Evolutionary conservation across 129 eudicot genomes (phyloP).

Genomic region (Chrysanthemum seticuspe): DNA sequence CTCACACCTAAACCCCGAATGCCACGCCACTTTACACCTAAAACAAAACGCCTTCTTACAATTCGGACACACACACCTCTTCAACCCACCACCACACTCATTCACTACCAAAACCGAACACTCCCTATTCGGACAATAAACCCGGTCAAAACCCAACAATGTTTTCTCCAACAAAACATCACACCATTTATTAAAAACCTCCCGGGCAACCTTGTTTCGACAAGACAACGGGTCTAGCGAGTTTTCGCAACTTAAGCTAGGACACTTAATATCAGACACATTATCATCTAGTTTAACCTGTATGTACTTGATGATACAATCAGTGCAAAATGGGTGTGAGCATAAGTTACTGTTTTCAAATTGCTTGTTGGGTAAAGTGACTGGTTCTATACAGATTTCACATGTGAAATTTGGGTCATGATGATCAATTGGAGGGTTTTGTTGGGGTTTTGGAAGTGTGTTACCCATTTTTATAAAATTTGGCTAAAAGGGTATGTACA

Average conservation of each 20-base stretch:
- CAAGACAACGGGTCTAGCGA: conserved; percentile 46
- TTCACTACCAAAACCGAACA: conserved; percentile 62
- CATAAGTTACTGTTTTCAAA: conserved; percentile 37
- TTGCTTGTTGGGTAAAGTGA: conserved; percentile 25
- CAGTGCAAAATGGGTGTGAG: conserved; percentile 58
- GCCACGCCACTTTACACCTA: conserved; percentile 56
- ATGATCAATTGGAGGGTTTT: neutral
- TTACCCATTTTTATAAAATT: conserved; percentile 42
- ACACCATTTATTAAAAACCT: conserved; percentile 64
- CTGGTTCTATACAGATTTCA: conserved; percentile 74
- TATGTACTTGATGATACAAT: conserved; percentile 62
- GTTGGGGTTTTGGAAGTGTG: conserved; percentile 33
- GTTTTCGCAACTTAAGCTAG: conserved; percentile 38
- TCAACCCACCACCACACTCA: conserved; percentile 62
- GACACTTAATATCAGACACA: conserved; percentile 49
- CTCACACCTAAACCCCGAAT: conserved; percentile 68
- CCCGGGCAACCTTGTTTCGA: conserved; percentile 28
- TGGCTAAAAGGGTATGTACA: neutral
- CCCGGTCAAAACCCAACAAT: conserved; percentile 40
- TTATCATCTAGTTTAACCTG: conserved; percentile 52
- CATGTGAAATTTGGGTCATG: conserved; percentile 41
- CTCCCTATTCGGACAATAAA: conserved; percentile 61
- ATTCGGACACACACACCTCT: conserved; percentile 45
- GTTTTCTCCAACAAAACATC: conserved; percentile 54
- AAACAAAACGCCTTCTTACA: conserved; percentile 61